Evolutionary conservation across 75 land plant genomes (phyloP).

Genomic region (Adiantum capillusveneris): DNA sequence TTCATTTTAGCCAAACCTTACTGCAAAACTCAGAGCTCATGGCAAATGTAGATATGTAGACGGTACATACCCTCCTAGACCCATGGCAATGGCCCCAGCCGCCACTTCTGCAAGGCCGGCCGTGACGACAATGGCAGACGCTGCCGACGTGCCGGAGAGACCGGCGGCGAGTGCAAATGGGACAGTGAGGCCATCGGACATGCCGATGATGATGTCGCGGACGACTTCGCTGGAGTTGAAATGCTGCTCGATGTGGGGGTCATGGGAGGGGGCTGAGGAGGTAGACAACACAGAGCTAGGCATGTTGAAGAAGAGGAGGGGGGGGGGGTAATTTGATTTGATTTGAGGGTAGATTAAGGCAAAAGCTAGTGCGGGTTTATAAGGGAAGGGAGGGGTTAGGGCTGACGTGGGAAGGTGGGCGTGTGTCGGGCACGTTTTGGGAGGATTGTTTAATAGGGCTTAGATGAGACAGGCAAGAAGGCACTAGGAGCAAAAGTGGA

Average conservation of each 20-base stretch:
- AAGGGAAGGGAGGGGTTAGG: too few relatives aligned
- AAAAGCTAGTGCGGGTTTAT: too few relatives aligned
- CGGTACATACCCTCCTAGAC: constrained; percentile 15
- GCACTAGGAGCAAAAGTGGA: too few relatives aligned
- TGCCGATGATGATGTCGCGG: constrained; percentile 18
- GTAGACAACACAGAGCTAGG: neutral
- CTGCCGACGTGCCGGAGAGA: constrained; percentile 13
- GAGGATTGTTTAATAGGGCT: too few relatives aligned
- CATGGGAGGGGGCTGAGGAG: neutral
- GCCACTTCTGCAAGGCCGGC: constrained; percentile 23
- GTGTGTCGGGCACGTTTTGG: too few relatives aligned
- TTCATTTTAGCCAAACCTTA: too few relatives aligned
- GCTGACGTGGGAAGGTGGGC: too few relatives aligned
- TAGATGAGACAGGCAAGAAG: too few relatives aligned
- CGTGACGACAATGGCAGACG: constrained; percentile 19
- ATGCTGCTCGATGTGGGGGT: constrained; percentile 18
- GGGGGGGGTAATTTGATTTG: too few relatives aligned
- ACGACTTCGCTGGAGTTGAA: constrained; percentile 21
- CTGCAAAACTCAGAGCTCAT: too few relatives aligned
- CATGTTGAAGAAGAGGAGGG: neutral
- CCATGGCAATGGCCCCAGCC: constrained; percentile 22
- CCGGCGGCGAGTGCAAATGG: constrained; percentile 29
- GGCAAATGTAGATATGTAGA: too few relatives aligned
- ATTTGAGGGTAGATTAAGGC: too few relatives aligned
- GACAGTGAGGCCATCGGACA: constrained; percentile 24